A percentile compares a stretch with the other conserved stretches of the same genome.
Evolutionary conservation across 176 grass and related monocot genomes (phyloP).

Genomic region (Thalia dealbata): DNA sequence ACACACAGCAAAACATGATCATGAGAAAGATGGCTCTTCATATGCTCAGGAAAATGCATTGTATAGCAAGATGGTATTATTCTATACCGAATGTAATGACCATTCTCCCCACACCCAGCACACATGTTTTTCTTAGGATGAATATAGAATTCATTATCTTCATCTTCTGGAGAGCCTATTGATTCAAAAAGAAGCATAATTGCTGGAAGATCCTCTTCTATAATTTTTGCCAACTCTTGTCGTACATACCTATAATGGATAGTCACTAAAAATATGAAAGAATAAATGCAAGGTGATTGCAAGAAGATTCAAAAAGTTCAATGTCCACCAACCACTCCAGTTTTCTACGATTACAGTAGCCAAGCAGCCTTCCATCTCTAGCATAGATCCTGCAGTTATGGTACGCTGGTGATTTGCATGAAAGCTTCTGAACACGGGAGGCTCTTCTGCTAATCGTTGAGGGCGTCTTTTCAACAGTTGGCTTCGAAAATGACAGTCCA

Average conservation of each 20-base stretch:
- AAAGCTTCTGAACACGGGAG: constrained; percentile 85
- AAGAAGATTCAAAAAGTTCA: not conserved
- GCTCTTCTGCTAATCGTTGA: constrained; percentile 40
- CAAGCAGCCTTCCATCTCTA: constrained; percentile 89
- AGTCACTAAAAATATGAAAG: constrained; percentile 10
- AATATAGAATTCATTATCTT: constrained; percentile 92
- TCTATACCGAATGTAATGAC: constrained; percentile 91
- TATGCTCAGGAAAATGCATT: constrained; percentile 96
- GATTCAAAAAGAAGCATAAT: constrained; percentile 97
- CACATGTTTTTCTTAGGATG: constrained; percentile 98
- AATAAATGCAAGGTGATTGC: not conserved
- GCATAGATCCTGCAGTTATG: constrained; percentile 97
- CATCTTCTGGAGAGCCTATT: constrained; percentile 88
- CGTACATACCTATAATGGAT: constrained; percentile 51
- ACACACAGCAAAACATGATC: constrained; percentile 95
- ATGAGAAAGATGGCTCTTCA: constrained; percentile 95
- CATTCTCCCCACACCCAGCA: constrained; percentile 85
- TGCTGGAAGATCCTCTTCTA: constrained; percentile 79
- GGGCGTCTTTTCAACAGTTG: constrained; percentile 41
- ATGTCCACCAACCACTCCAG: constrained; percentile 68
- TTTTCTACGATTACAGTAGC: constrained; percentile 91
- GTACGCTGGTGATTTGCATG: constrained; percentile 91
- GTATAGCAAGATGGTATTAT: constrained; percentile 98
- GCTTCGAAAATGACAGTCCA: constrained; percentile 44
- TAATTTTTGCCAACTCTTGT: constrained; percentile 61